These are phyloP conservation scores for Phoenix dactylifera DNA, from an alignment of 176 grass and related monocot species.

Conservation along the genomic window DNA sequence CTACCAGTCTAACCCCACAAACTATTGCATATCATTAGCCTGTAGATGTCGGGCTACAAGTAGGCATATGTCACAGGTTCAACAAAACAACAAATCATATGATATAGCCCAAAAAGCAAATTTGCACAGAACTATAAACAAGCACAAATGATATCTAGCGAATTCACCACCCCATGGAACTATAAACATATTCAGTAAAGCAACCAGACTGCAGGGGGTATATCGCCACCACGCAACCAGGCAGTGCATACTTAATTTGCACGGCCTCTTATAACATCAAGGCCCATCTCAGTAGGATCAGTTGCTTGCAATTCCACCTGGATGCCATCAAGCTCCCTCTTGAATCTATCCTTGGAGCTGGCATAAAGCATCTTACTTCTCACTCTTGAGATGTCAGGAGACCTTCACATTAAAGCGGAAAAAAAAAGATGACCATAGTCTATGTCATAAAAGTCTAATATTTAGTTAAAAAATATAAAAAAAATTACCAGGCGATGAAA, in stretches of 20 bases:
- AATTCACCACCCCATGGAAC: background rate
- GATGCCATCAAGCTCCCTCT: constrained; percentile 15
- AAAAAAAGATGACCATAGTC: background rate
- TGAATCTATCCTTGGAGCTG: constrained; percentile 14
- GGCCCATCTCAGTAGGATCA: constrained; percentile 17
- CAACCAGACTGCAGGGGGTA: background rate
- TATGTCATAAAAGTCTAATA: background rate
- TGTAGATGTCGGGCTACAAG: background rate
- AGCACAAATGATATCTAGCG: background rate
- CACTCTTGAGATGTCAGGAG: constrained; percentile 6
- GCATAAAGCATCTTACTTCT: constrained; percentile 17
- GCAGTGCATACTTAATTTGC: constrained; percentile 1
- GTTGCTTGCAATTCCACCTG: constrained; percentile 16
- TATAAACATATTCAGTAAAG: background rate
- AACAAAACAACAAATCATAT: background rate
- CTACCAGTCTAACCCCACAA: background rate
- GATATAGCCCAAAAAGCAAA: background rate
- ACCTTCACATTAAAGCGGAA: background rate
- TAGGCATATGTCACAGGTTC: background rate
- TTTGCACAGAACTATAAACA: too few species aligned
- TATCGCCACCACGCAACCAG: background rate
- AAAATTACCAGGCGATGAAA: constrained; percentile 14
- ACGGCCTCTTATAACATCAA: constrained; percentile 4
- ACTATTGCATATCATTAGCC: background rate
- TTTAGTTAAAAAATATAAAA: background rate